These are phyloP conservation scores for slime mould (Dictyostelium discoideum) DNA, from an alignment of 78 protist genomes.

Conservation along the genomic window dicty_2.7 NC_007090.3:1565501-1566000, in stretches of 20 bases:
- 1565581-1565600: background rate
- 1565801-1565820: background rate
- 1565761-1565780: background rate
- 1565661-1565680: too few relatives aligned
- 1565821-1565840: background rate
- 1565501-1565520: too few relatives aligned
- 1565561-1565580: too few relatives aligned
- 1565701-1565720: too few relatives aligned
- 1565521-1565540: background rate
- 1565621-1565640: too few relatives aligned
- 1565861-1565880: background rate
- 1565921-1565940: constrained; percentile 56
- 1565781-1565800: background rate
- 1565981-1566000: constrained; percentile 59
- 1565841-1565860: constrained; percentile 20
- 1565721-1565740: background rate
- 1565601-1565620: too few relatives aligned
- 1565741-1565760: background rate
- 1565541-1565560: too few relatives aligned
- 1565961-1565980: constrained; percentile 30
- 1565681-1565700: too few relatives aligned
- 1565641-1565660: too few relatives aligned
- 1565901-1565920: constrained; percentile 22
- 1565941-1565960: constrained; percentile 27
- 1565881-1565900: background rate